Conservation (phyloP, 1,284 basidiomycete genomes). For the Rhodofomes roseus region DNA sequence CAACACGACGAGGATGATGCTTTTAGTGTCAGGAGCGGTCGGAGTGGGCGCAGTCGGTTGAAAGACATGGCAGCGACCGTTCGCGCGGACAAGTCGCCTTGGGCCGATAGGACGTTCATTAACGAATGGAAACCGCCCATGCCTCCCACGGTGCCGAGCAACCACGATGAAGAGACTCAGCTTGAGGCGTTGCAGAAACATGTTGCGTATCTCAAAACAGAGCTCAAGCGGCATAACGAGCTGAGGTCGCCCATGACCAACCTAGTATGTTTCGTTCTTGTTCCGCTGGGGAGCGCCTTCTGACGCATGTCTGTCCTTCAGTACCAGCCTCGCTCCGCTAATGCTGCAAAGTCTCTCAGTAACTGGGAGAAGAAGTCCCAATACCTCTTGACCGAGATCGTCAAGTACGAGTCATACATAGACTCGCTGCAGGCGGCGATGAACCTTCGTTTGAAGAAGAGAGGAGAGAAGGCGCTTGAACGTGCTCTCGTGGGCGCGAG, state of each 20-base stretch:
- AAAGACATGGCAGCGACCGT: constrained; percentile 62
- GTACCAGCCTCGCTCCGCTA: constrained; percentile 79
- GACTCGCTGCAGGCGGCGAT: constrained; percentile 84
- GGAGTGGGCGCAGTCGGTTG: constrained; percentile 64
- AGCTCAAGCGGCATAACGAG: constrained; percentile 82
- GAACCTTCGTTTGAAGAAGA: constrained; percentile 75
- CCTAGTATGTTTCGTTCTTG: constrained; percentile 51
- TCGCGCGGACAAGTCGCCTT: constrained; percentile 61
- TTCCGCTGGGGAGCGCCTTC: constrained; percentile 1
- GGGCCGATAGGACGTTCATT: constrained; percentile 76
- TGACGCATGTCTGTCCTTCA: constrained; percentile 32
- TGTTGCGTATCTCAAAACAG: constrained; percentile 70
- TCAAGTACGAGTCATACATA: constrained; percentile 96
- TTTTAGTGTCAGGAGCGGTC: constrained; percentile 66
- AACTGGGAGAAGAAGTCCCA: constrained; percentile 95
- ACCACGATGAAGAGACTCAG: constrained; percentile 90
- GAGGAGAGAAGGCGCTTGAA: constrained; percentile 85
- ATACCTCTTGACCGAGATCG: constrained; percentile 86
- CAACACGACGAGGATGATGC: constrained; percentile 52
- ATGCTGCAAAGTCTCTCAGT: constrained; percentile 70
- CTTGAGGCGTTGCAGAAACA: constrained; percentile 83
- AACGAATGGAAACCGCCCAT: constrained; percentile 94
- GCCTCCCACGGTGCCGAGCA: constrained; percentile 78
- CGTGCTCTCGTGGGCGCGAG: constrained; percentile 51
- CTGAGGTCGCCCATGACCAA: constrained; percentile 81